Base-by-base conservation (phyloP, 2,329 filamentous ascomycete species). In the Fusarium dimerum region DNA sequence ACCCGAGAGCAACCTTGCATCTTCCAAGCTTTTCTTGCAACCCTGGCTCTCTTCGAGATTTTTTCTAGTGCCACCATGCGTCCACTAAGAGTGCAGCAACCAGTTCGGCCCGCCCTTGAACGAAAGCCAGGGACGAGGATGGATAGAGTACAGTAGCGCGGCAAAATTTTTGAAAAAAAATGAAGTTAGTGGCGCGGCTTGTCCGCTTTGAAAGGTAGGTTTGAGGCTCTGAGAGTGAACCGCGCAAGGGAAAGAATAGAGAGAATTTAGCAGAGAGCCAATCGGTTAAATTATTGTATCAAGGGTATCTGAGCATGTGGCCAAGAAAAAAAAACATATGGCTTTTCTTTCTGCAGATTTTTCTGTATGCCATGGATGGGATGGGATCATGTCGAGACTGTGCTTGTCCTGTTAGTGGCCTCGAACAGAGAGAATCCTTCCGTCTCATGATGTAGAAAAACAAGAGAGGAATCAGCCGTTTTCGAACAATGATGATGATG, bases 171-270 rank as follows among this genome's bases (percentile, higher is more conserved):
- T 15, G 4, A 7, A 26, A 7, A 50, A 52, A 48, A 45, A 20
- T 43, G 18, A 47, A 47, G 56, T 43, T 47, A 52, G 54, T 58
- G 51, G 43, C 20, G 50, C 57, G 57, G 57, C 34, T 49, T 42
- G 48, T 40, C 57, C 57, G 57, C 51, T 51, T 15, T 36, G 4
- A 32, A 30, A 48, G 34, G 49, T 39, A 16, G 39, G 39, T 16
- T 47, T 51, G 43, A 30, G 34, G 48, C 48, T 50, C 48, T 40
- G 43, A 36, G 4, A 36, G 7, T 26, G 20, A 26, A 26, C 20
- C 20, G 20, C 20, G 20, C 32, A 11, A 6, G 10, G 32, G 32
- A 36, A 36, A 36, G 32, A 15, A 26, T 26, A 26, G 32, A 36
- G 10, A 9, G 32, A 16, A 40, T 10, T 10, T 6, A 20, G 5